These are phyloP conservation scores for Isabelozyma pseudorhagii DNA, from an alignment of 805 yeast species.

Conservation along the genomic window DNA sequence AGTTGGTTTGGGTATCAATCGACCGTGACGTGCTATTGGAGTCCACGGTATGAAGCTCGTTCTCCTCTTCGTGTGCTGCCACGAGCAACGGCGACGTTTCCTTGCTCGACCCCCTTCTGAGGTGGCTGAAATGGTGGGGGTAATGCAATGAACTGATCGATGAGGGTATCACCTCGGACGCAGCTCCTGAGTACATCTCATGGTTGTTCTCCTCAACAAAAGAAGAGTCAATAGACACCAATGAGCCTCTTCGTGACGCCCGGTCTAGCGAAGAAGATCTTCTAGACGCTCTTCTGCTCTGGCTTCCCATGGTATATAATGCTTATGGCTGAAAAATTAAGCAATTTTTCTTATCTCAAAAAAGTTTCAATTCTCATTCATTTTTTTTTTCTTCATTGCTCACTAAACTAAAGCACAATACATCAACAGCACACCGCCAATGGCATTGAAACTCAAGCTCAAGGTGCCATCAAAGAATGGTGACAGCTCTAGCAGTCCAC, in stretches of 20 bases:
- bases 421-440: no score
- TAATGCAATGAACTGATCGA: conserved; percentile 77
- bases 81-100: conserved; percentile 35
- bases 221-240: conserved; percentile 19
- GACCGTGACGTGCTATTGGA: conserved; percentile 37
- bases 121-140: conserved; percentile 48
- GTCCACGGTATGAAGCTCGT: conserved; percentile 30
- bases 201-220: conserved; percentile 56
- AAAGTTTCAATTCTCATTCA: neutral
- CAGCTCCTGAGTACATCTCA: conserved; percentile 77
- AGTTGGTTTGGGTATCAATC: conserved; percentile 41
- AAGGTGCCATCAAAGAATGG: conserved; percentile 11
- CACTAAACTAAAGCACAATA: no score
- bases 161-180: conserved; percentile 71
- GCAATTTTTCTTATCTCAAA: neutral
- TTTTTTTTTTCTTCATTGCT: no score
- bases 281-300: conserved; percentile 6
- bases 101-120: conserved; percentile 16
- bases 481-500: neutral
- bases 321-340: neutral
- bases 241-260: conserved; percentile 30
- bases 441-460: conserved; percentile 14
- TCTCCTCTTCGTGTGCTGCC: conserved; percentile 17
- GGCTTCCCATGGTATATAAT: neutral
- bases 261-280: conserved; percentile 22